phyloP scores from a whole-genome alignment of 2,329 filamentous ascomycete genomes.

The Penicillium sp. region DNA sequence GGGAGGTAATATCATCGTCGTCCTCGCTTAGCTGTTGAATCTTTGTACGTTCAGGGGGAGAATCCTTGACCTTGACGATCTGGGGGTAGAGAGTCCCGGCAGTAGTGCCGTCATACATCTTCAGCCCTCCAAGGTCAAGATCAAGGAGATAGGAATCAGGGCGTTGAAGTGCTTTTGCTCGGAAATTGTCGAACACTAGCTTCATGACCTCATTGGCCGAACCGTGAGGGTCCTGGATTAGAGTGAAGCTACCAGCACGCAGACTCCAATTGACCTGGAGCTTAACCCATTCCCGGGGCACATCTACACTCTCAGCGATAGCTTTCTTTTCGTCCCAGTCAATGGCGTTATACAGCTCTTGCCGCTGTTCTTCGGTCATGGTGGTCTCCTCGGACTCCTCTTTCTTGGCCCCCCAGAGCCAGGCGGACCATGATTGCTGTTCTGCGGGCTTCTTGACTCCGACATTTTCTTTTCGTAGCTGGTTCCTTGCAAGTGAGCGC shows the following conservation, averaged over 20 bases:
- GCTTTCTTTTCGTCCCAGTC: constrained; percentile 97
- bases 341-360: constrained; percentile 95
- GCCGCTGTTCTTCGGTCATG: constrained; percentile 92
- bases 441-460: constrained; percentile 71
- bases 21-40: constrained; percentile 24
- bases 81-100: constrained; percentile 87
- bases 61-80: constrained; percentile 93
- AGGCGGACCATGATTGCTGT: constrained; percentile 84
- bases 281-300: constrained; percentile 88
- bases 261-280: constrained; percentile 88
- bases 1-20: constrained; percentile 40
- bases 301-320: constrained; percentile 80
- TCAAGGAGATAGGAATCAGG: constrained; percentile 89
- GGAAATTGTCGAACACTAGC: constrained; percentile 91
- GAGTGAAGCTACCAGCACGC: constrained; percentile 92
- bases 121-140: constrained; percentile 84
- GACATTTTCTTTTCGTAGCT: constrained; percentile 91
- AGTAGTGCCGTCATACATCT: constrained; percentile 94
- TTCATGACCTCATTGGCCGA: constrained; percentile 77
- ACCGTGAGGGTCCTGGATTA: constrained; percentile 81
- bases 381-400: constrained; percentile 73
- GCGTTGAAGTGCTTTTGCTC: constrained; percentile 81
- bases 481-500: constrained; percentile 88
- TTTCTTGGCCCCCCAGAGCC: constrained; percentile 83
- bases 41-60: constrained; percentile 57